Percentiles rank a stretch among this genome's conserved stretches.
Evolutionary conservation across 192 early-diverging fungal genomes (phyloP).

Genomic region (Coemansia sp.): DNA sequence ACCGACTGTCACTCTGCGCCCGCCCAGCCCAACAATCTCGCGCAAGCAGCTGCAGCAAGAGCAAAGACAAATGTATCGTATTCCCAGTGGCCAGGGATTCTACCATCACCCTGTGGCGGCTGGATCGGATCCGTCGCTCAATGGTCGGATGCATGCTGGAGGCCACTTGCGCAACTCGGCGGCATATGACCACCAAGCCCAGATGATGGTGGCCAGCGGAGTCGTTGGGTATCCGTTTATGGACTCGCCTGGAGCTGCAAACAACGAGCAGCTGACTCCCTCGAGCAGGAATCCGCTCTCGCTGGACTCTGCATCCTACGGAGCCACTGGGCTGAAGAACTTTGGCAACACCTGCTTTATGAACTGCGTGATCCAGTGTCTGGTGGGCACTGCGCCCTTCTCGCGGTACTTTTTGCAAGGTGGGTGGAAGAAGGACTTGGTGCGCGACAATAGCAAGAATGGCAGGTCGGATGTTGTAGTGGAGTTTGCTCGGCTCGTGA

Average conservation of each 20-base stretch:
- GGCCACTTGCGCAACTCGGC: conserved; percentile 37
- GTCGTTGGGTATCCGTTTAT: not conserved
- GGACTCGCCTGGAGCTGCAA: not conserved
- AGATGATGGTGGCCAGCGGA: conserved; percentile 4
- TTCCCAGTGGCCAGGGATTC: conserved; percentile 16
- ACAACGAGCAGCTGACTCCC: not conserved
- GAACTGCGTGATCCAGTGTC: conserved; percentile 81
- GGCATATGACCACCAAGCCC: conserved; percentile 11
- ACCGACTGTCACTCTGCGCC: not conserved
- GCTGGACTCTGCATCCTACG: conserved; percentile 55
- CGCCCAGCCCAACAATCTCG: not conserved
- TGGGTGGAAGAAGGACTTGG: conserved; percentile 36
- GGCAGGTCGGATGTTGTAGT: conserved; percentile 69
- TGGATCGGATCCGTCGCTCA: conserved; percentile 49
- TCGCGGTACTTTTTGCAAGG: conserved; percentile 72
- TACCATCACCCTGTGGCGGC: conserved; percentile 36
- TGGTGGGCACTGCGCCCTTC: conserved; percentile 68
- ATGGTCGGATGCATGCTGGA: conserved; percentile 42
- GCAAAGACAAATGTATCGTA: conserved; percentile 8
- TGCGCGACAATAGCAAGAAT: conserved; percentile 56
- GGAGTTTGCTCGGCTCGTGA: conserved; percentile 74
- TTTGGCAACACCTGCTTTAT: conserved; percentile 85
- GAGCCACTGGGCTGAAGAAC: conserved; percentile 72
- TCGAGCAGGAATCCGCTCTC: conserved; percentile 2
- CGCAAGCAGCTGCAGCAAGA: conserved; percentile 12